Evolutionary conservation across 2,329 filamentous ascomycete species (phyloP).

Genomic region (Lizonia empirigonia): DNA sequence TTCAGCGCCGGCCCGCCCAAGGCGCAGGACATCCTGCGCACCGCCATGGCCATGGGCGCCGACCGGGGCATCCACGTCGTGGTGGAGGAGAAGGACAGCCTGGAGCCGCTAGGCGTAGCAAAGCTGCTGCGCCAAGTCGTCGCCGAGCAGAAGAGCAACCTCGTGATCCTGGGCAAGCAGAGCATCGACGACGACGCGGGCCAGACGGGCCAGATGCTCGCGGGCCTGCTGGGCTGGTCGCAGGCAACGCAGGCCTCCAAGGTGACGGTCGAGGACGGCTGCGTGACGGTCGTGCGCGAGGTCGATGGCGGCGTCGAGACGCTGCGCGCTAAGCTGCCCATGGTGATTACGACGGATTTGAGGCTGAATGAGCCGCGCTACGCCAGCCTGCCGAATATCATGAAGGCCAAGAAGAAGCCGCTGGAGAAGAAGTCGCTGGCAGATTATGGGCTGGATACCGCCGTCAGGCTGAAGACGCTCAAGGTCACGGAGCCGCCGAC

Average conservation of each 20-base stretch:
- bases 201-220: slow-evolving; percentile 98
- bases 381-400: slow-evolving; percentile 95
- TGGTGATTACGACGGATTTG: slow-evolving; percentile 95
- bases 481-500: slow-evolving; percentile 88
- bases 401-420: slow-evolving; percentile 99
- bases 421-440: slow-evolving; percentile 86
- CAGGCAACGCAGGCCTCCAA: slow-evolving; percentile 94
- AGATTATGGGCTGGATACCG: slow-evolving; percentile 74
- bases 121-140: slow-evolving; percentile 84
- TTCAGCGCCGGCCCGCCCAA: slow-evolving; percentile 89
- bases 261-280: slow-evolving; percentile 75
- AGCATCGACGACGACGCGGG: slow-evolving; percentile 95
- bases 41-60: slow-evolving; percentile 98
- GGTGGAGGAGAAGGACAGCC: slow-evolving; percentile 65
- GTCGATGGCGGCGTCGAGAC: slow-evolving; percentile 97
- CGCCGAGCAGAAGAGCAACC: slow-evolving; percentile 82
- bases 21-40: slow-evolving; percentile 85
- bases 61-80: slow-evolving; percentile 85
- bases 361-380: slow-evolving; percentile 94
- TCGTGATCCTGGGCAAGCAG: slow-evolving; percentile 96
- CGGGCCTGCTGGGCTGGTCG: slow-evolving; percentile 86
- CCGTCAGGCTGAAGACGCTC: slow-evolving; percentile 81
- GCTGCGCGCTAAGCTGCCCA: slow-evolving; percentile 79
- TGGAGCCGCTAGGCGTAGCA: slow-evolving; percentile 90
- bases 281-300: slow-evolving; percentile 81